A percentile compares a stretch with the other conserved stretches of the same genome.
Evolutionary conservation across 495 filamentous ascomycete species (phyloP).

Genomic region (Haplographium delicatum): DNA sequence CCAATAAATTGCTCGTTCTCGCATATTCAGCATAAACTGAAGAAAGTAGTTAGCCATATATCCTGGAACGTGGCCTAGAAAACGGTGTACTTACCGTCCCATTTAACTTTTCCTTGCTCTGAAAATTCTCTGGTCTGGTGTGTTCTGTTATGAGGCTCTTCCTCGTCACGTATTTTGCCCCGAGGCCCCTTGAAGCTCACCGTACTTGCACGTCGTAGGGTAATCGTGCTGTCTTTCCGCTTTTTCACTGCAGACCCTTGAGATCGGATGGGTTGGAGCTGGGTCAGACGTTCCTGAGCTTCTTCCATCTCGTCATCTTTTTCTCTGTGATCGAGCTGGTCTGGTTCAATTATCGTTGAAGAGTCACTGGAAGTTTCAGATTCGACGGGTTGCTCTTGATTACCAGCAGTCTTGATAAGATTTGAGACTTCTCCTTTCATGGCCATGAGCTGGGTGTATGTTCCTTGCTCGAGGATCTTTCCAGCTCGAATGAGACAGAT

Average conservation of each 20-base stretch:
- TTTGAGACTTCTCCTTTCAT: slow-evolving; percentile 89
- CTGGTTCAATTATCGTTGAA: slow-evolving; percentile 53
- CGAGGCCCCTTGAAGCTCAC: slow-evolving; percentile 83
- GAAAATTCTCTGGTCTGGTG: slow-evolving; percentile 80
- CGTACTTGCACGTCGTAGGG: slow-evolving; percentile 82
- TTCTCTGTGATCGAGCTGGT: slow-evolving; percentile 27
- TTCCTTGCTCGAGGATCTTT: slow-evolving; percentile 78
- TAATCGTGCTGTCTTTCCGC: slow-evolving; percentile 63
- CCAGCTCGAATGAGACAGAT: slow-evolving; percentile 81
- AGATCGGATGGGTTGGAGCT: slow-evolving; percentile 66
- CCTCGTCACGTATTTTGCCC: slow-evolving; percentile 79
- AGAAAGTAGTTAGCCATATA: slow-evolving; percentile 22
- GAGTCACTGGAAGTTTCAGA: slow-evolving; percentile 48
- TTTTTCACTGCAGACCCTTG: slow-evolving; percentile 39
- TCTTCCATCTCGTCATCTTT: slow-evolving; percentile 60
- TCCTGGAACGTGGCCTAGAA: slow-evolving; percentile 28
- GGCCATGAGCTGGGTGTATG: slow-evolving; percentile 83
- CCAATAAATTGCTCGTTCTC: slow-evolving; percentile 83
- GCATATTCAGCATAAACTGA: slow-evolving; percentile 80
- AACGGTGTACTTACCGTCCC: slow-evolving; percentile 49
- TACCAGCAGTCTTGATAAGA: slow-evolving; percentile 72
- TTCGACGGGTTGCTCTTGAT: slow-evolving; percentile 45
- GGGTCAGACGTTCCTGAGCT: slow-evolving; percentile 59
- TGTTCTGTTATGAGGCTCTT: slow-evolving; percentile 61
- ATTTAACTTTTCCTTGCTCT: slow-evolving; percentile 96